Evolutionary conservation across 345 rosid species (phyloP).

Genomic region (Salix suchowensis): DNA sequence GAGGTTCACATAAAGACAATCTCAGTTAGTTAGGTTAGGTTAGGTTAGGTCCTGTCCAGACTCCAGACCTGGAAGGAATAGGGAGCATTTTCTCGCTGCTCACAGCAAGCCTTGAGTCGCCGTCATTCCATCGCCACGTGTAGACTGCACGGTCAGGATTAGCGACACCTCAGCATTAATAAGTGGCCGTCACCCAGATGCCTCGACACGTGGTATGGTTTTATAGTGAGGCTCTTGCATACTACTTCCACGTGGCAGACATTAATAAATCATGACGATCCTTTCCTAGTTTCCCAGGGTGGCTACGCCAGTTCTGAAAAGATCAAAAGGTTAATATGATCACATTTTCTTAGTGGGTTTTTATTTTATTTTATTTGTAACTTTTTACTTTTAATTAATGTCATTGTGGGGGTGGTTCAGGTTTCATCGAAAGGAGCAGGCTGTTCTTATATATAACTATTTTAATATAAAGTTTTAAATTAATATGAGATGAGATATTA

Average conservation of each 20-base stretch:
- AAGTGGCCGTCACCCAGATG: not conserved
- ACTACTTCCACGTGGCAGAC: slow-evolving; percentile 12
- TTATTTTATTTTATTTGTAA: not conserved
- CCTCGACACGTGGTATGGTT: not conserved
- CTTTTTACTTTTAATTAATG: not conserved
- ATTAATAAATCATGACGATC: not conserved
- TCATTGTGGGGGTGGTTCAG: not conserved
- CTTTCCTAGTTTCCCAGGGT: not conserved
- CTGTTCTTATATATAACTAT: no score
- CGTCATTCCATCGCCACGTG: slow-evolving; percentile 22
- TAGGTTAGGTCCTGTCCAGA: not conserved
- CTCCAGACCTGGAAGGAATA: not conserved
- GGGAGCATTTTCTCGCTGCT: not conserved
- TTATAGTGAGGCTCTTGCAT: not conserved
- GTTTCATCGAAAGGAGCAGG: not conserved
- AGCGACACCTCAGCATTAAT: slow-evolving; percentile 11
- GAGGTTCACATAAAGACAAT: not conserved
- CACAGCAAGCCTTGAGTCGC: not conserved
- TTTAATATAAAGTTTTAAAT: no score
- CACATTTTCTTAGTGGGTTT: not conserved
- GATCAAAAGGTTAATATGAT: not conserved
- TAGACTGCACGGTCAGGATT: not conserved
- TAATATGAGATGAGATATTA: no score
- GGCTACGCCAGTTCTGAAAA: slow-evolving; percentile 1
- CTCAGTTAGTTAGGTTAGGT: not conserved